Conservation (phyloP, 257 asterid genomes). For the Scutellaria baicalensis region DNA sequence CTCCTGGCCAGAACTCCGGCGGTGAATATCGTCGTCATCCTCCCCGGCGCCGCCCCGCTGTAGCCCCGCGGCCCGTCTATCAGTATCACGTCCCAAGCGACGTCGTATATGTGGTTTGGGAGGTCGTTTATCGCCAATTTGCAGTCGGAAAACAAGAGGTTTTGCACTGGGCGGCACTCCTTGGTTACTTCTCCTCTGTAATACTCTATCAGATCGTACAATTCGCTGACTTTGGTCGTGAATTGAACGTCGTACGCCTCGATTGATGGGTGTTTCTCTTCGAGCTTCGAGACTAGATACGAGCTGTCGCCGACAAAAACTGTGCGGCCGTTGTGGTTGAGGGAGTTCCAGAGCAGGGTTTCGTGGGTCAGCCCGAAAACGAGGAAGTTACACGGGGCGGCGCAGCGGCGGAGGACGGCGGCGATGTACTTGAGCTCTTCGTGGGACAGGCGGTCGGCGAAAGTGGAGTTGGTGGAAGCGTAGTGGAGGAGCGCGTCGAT, state of each 20-base stretch:
- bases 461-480: constrained; percentile 38
- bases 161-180: constrained; percentile 71
- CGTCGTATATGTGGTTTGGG: constrained; percentile 85
- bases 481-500: constrained; percentile 71
- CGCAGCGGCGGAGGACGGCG: constrained; percentile 53
- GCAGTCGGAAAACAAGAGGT: constrained; percentile 82
- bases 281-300: constrained; percentile 39
- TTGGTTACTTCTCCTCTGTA: constrained; percentile 28
- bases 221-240: constrained; percentile 61
- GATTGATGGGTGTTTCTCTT: constrained; percentile 45
- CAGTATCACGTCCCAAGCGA: constrained; percentile 71
- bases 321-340: constrained; percentile 72
- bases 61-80: constrained; percentile 79
- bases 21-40: constrained; percentile 66
- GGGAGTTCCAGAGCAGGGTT: constrained; percentile 66
- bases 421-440: constrained; percentile 48
- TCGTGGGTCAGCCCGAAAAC: constrained; percentile 77
- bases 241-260: constrained; percentile 78
- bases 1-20: constrained; percentile 81
- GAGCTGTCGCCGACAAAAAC: constrained; percentile 66
- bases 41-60: constrained; percentile 49
- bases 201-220: constrained; percentile 44
- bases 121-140: constrained; percentile 66
- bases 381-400: constrained; percentile 63
- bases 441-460: constrained; percentile 41